phyloP scores from a whole-genome alignment of 495 filamentous ascomycete species.

The Penicillium dipodomyicola region DNA sequence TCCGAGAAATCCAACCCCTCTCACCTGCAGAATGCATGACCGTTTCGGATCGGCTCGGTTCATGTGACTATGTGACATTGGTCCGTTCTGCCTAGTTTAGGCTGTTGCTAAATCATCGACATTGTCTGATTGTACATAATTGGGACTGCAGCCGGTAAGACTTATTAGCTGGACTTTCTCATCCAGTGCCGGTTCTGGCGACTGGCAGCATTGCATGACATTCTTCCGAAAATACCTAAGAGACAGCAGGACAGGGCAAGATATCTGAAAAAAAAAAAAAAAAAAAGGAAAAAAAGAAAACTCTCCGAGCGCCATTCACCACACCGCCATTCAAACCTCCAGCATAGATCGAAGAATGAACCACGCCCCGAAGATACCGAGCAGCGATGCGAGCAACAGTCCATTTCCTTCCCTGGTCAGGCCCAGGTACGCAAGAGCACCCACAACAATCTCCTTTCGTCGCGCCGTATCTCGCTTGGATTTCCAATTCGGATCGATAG shows the following conservation, averaged over 20 bases:
- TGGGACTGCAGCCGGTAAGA: neutral
- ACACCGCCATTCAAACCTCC: conserved; percentile 10
- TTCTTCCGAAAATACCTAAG: conserved; percentile 3
- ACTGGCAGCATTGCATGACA: conserved; percentile 7
- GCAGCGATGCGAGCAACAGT: conserved; percentile 42
- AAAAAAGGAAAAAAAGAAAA: neutral
- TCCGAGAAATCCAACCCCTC: neutral
- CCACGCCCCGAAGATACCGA: conserved; percentile 49
- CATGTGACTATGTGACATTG: conserved; percentile 14
- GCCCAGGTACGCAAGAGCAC: conserved; percentile 53
- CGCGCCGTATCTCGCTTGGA: conserved; percentile 48
- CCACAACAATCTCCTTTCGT: conserved; percentile 57
- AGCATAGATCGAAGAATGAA: conserved; percentile 40
- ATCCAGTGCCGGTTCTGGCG: conserved; percentile 1
- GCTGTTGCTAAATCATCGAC: neutral
- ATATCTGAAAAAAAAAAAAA: conserved; percentile 2
- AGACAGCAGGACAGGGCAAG: neutral
- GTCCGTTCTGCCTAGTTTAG: neutral
- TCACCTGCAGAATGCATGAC: conserved; percentile 9
- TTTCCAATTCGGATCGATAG: conserved; percentile 53
- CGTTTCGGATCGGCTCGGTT: conserved; percentile 16
- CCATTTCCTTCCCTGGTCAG: conserved; percentile 61
- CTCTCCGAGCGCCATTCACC: neutral
- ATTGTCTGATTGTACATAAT: neutral
- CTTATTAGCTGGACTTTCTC: neutral